These are phyloP conservation scores for Epichloe coenophiala DNA, from an alignment of 2,329 filamentous ascomycete species.

Conservation along the genomic window DNA sequence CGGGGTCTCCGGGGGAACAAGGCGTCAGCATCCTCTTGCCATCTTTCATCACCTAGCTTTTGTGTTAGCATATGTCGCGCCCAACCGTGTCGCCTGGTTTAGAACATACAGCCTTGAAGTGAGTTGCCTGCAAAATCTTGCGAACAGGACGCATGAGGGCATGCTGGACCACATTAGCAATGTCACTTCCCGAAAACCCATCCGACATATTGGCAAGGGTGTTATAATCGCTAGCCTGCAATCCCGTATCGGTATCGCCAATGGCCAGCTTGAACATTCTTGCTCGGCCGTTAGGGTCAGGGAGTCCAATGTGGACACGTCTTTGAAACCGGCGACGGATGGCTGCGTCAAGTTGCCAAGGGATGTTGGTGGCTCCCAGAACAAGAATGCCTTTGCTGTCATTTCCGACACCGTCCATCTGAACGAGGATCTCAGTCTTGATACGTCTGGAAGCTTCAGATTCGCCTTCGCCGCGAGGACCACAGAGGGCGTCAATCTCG, in stretches of 20 bases:
- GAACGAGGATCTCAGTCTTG: slow-evolving; percentile 95
- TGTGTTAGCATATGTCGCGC: slow-evolving; percentile 8
- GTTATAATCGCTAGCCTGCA: slow-evolving; percentile 65
- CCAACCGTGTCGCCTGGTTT: not conserved
- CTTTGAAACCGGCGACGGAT: slow-evolving; percentile 94
- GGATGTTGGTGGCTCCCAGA: slow-evolving; percentile 93
- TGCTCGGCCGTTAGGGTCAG: slow-evolving; percentile 74
- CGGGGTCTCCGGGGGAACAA: slow-evolving; percentile 80
- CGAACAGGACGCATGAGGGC: slow-evolving; percentile 95
- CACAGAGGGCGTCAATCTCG: slow-evolving; percentile 92
- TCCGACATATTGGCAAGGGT: slow-evolving; percentile 72
- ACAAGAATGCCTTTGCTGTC: slow-evolving; percentile 91
- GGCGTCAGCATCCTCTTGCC: slow-evolving; percentile 61
- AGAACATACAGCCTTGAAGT: slow-evolving; percentile 74
- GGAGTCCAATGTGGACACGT: slow-evolving; percentile 87
- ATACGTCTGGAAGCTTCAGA: slow-evolving; percentile 94
- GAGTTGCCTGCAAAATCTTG: slow-evolving; percentile 93
- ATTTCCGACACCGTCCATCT: slow-evolving; percentile 98
- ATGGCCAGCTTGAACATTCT: slow-evolving; percentile 93
- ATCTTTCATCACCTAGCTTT: slow-evolving; percentile 53
- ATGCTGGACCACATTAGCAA: slow-evolving; percentile 87
- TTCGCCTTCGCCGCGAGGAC: slow-evolving; percentile 84
- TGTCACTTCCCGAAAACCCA: slow-evolving; percentile 93
- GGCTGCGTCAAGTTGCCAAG: slow-evolving; percentile 93
- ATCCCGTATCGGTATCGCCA: slow-evolving; percentile 80